phyloP scores from a whole-genome alignment of 306 rosid species.

The Pueraria montana region DNA sequence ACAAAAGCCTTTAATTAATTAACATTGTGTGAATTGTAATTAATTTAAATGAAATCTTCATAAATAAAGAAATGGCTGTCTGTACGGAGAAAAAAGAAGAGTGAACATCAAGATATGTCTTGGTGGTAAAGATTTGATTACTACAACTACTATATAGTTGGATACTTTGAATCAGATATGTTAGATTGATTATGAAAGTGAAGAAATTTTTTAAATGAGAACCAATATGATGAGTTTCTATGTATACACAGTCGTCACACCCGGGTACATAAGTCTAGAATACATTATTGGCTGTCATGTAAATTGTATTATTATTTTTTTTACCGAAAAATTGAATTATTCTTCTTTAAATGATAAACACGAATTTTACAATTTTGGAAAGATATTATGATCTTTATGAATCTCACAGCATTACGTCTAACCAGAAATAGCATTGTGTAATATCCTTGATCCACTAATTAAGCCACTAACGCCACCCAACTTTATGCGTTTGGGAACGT shows the following conservation, averaged over 20 bases:
- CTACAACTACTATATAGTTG: background rate
- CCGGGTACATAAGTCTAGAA: background rate
- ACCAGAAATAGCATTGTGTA: constrained; percentile 36
- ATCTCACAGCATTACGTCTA: constrained; percentile 35
- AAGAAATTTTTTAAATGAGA: background rate
- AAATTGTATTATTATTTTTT: constrained; percentile 18
- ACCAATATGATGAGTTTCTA: background rate
- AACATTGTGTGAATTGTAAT: too few species aligned
- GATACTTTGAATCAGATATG: background rate
- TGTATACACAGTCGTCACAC: background rate
- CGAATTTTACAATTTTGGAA: constrained; percentile 45
- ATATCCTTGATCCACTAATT: constrained; percentile 11
- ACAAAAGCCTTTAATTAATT: too few species aligned
- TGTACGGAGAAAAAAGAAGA: background rate
- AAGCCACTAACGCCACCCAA: constrained; percentile 27
- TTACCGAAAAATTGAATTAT: constrained; percentile 12
- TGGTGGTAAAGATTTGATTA: background rate
- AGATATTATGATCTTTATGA: constrained; percentile 31
- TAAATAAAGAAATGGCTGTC: too few species aligned
- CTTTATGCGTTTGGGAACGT: background rate
- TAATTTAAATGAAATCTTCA: too few species aligned
- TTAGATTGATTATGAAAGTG: background rate
- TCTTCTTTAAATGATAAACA: constrained; percentile 35
- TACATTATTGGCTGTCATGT: background rate
- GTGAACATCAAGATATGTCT: background rate